Base-by-base conservation (phyloP, 176 grass and related monocot species). In the Eleusine coracana region DNA sequence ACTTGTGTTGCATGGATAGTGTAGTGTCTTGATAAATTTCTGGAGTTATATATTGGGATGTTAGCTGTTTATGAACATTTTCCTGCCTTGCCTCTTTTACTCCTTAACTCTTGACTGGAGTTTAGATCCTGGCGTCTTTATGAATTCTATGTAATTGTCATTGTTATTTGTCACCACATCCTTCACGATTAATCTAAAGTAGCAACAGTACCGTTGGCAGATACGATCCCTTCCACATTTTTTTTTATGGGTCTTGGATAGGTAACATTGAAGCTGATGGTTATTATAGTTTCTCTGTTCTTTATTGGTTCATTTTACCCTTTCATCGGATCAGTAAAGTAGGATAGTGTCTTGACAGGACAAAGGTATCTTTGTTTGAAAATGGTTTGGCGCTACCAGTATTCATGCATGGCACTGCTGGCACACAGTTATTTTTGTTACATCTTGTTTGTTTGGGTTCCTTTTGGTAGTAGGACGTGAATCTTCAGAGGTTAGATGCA, bases 271-370 rank as follows among this genome's bases (percentile, higher is more conserved):
- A 75, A 41, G 5, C 46, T 73, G 37, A 58, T 62, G 10, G 23
- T 23, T 75, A 63, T 85, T 54, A 60, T 74, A 58, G 60, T 68
- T 50, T 49, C 60, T 61, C 18, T 80, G 6, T 52, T 38, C 25
- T 61, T 11, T 66, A 18, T 37, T n/a, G 3, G 21, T 77, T 65
- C 77, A 38, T 37, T 42, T 56, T 70, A 13, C 10, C 18, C 59
- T 14, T 63, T 63, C 60, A 10, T 21, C 49, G 16, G 38, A 63
- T 36, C 18, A 46, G 6, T 5, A 64, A 76, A 61, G 21, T 42
- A 48, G 8, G 23, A 46, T 46, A 31, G 40, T 0, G 1, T 15
- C 27, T 59, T 16, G 60, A 28, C 54, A 56, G 0, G 54, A 58
- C 55, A n/a, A 58, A n/a, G 55, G 18, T 58, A 58, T 58, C 20